Conservation (phyloP, 2,329 filamentous ascomycete species). For the Diaporthe citriasiana region DNA sequence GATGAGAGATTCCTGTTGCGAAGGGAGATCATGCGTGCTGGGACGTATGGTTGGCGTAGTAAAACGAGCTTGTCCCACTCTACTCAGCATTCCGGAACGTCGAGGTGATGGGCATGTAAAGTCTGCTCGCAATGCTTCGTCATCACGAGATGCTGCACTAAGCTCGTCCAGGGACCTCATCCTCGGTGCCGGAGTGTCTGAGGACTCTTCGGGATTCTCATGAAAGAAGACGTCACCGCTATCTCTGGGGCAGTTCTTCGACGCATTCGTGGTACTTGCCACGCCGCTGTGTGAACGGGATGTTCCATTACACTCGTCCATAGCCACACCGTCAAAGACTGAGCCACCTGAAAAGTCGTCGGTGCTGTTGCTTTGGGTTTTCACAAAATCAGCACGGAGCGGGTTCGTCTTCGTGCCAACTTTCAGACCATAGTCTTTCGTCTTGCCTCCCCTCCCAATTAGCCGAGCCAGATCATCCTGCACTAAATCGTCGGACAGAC, state of each 20-base stretch:
- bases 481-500: not conserved
- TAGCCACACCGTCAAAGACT: not conserved
- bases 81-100: not conserved
- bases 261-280: too few relatives aligned
- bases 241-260: not conserved
- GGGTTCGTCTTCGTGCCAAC: not conserved
- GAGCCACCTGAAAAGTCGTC: conserved; percentile 15
- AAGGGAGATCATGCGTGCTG: not conserved
- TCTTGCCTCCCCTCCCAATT: not conserved
- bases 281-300: not conserved
- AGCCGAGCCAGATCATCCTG: not conserved
- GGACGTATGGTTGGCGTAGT: not conserved
- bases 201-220: not conserved
- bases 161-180: not conserved
- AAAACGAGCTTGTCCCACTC: not conserved
- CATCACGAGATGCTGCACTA: too few relatives aligned
- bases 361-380: conserved; percentile 23
- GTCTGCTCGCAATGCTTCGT: not conserved
- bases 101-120: too few relatives aligned
- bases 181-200: too few relatives aligned
- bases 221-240: not conserved
- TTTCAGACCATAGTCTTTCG: not conserved
- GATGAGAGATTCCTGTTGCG: not conserved
- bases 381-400: not conserved
- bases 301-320: not conserved